Evolutionary conservation across 225 moss, liverwort and hornwort genomes (phyloP), one percentile per base, ranked within the genome.

Genomic region (Ulota crispa): DNA sequence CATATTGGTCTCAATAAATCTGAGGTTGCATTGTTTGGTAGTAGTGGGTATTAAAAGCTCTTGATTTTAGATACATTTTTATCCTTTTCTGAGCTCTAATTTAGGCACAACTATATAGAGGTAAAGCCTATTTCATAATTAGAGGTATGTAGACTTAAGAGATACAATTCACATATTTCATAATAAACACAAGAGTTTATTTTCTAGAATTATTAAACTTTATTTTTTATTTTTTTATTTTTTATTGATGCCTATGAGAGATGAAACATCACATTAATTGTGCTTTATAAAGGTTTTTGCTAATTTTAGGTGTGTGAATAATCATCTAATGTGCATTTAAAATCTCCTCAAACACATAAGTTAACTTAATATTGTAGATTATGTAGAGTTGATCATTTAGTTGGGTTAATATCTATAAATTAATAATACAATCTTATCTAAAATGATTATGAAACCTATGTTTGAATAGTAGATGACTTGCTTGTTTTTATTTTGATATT

Each of bases 271-370:
- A 0, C 3, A 4, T n/a, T 8, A 23, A 64, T 6, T n/a, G 3
- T 47, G 27, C 30, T 24, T 45, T 15, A 0, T 31, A 21, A 14
- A 0, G 0, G 7, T 70, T 31, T 55, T 28, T 55, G 0, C 14
- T 28, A 30, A 8, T 0, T 0, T 2, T 26, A 9, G 5, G 1
- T 28, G 0, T 28, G 20, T 24, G 5, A 14, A 0, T 56, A 45
- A 21, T 0, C 4, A 55, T 6, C 2, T 9, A 15, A 2, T 42
- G 14, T 42, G 0, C 3, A 57, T 23, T 23, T 56, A 3, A 56
- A 56, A 23, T 28, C 23, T 1, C 13, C 28, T 42, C 7, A 56
- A 3, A 19, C 15, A 42, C 52, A 5, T 5, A 19, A 45, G 11
- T 0, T 14, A 24, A 8, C 10, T 34, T 8, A 9, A 3, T 57